Base-by-base conservation (phyloP, 257 asterid species). In the Datura wrightii region DNA sequence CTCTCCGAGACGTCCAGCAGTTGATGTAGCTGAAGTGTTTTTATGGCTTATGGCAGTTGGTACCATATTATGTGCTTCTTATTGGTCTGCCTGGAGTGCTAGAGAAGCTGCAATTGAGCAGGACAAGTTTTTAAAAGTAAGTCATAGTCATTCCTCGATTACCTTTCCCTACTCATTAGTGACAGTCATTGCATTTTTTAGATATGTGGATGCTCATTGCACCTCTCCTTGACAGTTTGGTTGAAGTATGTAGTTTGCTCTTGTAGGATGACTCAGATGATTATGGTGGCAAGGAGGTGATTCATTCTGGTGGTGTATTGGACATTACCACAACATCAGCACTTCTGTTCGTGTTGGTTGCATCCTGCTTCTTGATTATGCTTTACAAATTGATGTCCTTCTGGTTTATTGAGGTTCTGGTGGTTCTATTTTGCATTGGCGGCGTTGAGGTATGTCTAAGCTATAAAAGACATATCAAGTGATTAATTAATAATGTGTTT, bases 1-100 rank as follows among this genome's bases (percentile, higher is more conserved):
- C 80, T 84, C 86, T 55, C 86, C 86, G 18, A 55, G 60, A 60
- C 86, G 86, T 54, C 86, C 86, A 52, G 46, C 79, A 10, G 71
- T 84, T 41, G 86, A 84, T 71, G 83, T 84, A 59, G 86, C 86
- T 54, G 86, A 84, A 84, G 86, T 84, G 66, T 84, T 84, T 74
- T 65, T 84, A 60, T 84, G 86, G 86, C 83, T 84, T 54, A 84
- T 84, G 86, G 82, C 86, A 37, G 86, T 84, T 84, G 36, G 8
- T 18, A 84, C 86, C 50, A 84, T 84, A 15, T 55, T 84, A 59
- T 84, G 82, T 84, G 86, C 86, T 69, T 94, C 99, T 71, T 96
- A 94, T 86, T 96, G 99, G 99, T 96, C 99, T 44, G 97, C 99
- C n/a, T 94, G 97, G 97, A 92, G 91, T 82, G 98, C 99, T 53